phyloP scores from a whole-genome alignment of 177 flowering plant species.

The Vitis hybrid region DNA sequence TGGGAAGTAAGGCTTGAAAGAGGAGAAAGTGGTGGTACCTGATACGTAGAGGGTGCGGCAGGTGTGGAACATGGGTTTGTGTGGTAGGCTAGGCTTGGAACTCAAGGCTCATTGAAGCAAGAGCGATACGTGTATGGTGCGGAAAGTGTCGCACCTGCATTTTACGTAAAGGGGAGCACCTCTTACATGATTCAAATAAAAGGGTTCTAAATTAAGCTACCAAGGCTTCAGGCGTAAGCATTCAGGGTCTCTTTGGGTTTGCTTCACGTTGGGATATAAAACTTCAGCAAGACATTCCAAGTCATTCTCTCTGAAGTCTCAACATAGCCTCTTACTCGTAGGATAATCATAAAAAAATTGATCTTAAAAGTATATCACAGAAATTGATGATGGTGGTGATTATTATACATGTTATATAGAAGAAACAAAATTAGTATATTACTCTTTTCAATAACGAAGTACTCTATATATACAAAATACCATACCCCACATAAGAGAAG shows the following conservation, averaged over 20 bases:
- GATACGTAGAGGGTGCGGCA: background rate
- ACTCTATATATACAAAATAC: too few species aligned
- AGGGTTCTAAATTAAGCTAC: conserved; percentile 6
- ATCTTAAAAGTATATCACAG: too few species aligned
- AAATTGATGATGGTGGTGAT: too few species aligned
- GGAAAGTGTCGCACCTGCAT: conserved; percentile 14
- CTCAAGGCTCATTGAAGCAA: too few species aligned
- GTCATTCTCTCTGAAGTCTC: background rate
- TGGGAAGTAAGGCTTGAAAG: conserved; percentile 8
- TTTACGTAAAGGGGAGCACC: conserved; percentile 23
- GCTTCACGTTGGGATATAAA: conserved; percentile 14
- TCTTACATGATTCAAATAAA: conserved; percentile 19
- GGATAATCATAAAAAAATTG: too few species aligned
- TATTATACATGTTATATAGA: too few species aligned
- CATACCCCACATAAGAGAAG: too few species aligned
- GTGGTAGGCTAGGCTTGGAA: background rate
- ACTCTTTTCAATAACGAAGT: too few species aligned
- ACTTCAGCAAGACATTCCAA: conserved; percentile 21
- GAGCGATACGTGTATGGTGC: background rate
- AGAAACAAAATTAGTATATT: too few species aligned
- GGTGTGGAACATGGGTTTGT: background rate
- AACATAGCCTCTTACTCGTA: too few species aligned
- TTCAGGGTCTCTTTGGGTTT: conserved; percentile 4
- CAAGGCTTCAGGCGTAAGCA: conserved; percentile 15
- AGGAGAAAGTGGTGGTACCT: background rate